Base-by-base conservation (phyloP, 768 basidiomycete genomes). In the Xerocomellus intermedius region DNA sequence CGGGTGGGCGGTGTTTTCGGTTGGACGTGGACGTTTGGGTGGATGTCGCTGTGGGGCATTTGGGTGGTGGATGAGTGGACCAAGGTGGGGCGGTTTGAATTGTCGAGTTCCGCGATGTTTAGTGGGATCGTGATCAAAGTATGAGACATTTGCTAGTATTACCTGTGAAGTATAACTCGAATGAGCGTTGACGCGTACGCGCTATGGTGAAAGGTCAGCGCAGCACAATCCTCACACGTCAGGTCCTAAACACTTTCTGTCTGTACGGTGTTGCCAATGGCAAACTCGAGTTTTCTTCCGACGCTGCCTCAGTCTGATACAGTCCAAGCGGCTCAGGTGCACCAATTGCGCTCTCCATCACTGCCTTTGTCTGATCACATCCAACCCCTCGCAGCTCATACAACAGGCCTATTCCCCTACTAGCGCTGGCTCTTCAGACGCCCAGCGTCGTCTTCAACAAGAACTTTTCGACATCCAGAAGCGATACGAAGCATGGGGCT, bases 401-500 rank as follows among this genome's bases (percentile, higher is more conserved):
- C 82, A 82, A 57, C 82, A 83, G 64, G 84, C 84, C 8, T 87
- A 88, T 58, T 74, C 82, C 22, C 81, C 84, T 10, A 66, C 75
- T 17, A 74, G 78, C 19, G 69, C 73, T 8, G 71, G 81, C 1
- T 79, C 81, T 33, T 77, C 84, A 1, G 85, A 86, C 22, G 77
- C 81, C 22, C 79, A 88, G 51, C 82, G 83, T 30, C 77, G 78
- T 21, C 73, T 86, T 7, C 89, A 91, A 63, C 82, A 82, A 50
- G 86, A 89, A 55, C 79, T 90, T 5, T 87, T 87, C 58, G 86
- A 89, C 56, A 80, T 90, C 12, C 89, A 91, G 69, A 88, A 86
- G 62, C 74, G 78, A 48, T 84, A 81, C 51, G 89, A 89, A 62
- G 89, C 89, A 4, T 94, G 91, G 92, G 91, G 89, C 9, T 74